Conservation (phyloP, 257 asterid genomes). For the Solanum chilense region DNA sequence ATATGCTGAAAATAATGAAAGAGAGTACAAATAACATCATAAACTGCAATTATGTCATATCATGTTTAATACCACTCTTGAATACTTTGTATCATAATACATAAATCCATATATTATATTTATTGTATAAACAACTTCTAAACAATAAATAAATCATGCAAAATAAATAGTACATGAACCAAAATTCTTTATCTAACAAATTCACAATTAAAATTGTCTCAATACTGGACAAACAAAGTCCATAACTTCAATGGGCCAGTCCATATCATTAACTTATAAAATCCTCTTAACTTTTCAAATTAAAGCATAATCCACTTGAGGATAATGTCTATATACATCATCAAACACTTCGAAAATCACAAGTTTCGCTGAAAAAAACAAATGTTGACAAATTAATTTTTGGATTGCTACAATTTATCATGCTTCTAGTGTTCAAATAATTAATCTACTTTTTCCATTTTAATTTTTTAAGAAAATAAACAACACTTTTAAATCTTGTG, state of each 20-base stretch:
- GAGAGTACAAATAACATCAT: no score
- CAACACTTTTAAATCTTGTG: no score
- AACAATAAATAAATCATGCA: neutral
- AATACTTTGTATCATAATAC: no score
- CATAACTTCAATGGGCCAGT: neutral
- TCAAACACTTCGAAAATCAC: neutral
- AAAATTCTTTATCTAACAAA: neutral
- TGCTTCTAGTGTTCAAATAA: no score
- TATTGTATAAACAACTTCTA: neutral
- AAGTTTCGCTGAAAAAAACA: no score
- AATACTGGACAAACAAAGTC: neutral
- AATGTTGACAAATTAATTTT: no score
- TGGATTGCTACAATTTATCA: no score
- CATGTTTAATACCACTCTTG: no score
- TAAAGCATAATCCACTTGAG: neutral
- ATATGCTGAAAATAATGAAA: no score
- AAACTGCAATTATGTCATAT: no score
- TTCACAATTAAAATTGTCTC: neutral
- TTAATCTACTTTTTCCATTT: no score
- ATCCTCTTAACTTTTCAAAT: neutral
- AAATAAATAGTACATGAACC: neutral
- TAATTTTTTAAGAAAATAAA: no score
- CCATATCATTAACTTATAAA: neutral
- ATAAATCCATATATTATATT: neutral
- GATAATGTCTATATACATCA: neutral